Conservation (phyloP, 2,329 filamentous ascomycete species). For the Cladophialophora immunda region DNA sequence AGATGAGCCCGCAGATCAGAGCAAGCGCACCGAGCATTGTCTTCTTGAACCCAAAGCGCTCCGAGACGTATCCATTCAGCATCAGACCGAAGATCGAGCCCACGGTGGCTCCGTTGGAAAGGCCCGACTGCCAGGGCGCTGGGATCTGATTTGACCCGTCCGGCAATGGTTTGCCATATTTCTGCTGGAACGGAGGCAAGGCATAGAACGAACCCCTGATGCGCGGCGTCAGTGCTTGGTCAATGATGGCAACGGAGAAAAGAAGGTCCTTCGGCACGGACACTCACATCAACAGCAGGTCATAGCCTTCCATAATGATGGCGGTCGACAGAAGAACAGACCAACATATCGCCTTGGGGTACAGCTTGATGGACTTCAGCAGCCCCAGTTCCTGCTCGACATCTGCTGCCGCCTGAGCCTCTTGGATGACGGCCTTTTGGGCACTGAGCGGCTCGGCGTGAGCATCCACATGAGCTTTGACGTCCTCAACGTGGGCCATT, state of each 20-base stretch:
- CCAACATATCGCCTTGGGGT: conserved; percentile 87
- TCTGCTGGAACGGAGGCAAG: conserved; percentile 52
- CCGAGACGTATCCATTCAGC: conserved; percentile 44
- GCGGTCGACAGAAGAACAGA: conserved; percentile 84
- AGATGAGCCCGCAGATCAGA: conserved; percentile 42
- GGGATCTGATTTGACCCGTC: conserved; percentile 13
- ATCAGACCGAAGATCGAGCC: conserved; percentile 45
- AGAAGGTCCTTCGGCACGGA: neutral
- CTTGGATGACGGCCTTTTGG: conserved; percentile 15
- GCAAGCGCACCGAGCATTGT: conserved; percentile 39
- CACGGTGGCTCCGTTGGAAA: conserved; percentile 42
- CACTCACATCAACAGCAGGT: conserved; percentile 20
- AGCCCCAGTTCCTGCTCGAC: conserved; percentile 72
- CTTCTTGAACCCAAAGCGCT: conserved; percentile 47
- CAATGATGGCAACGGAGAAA: no score
- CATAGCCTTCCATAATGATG: conserved; percentile 82
- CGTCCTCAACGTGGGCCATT: conserved; percentile 13
- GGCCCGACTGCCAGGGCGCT: conserved; percentile 30
- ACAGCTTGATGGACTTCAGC: conserved; percentile 77
- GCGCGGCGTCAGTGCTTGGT: neutral
- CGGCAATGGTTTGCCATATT: conserved; percentile 40
- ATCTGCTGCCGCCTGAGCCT: conserved; percentile 45
- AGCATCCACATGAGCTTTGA: conserved; percentile 10
- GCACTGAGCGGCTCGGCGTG: conserved; percentile 6
- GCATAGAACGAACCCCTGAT: conserved; percentile 75